Conservation (phyloP, 148 eudicot species). For the Vaccinium myrtillus region DNA sequence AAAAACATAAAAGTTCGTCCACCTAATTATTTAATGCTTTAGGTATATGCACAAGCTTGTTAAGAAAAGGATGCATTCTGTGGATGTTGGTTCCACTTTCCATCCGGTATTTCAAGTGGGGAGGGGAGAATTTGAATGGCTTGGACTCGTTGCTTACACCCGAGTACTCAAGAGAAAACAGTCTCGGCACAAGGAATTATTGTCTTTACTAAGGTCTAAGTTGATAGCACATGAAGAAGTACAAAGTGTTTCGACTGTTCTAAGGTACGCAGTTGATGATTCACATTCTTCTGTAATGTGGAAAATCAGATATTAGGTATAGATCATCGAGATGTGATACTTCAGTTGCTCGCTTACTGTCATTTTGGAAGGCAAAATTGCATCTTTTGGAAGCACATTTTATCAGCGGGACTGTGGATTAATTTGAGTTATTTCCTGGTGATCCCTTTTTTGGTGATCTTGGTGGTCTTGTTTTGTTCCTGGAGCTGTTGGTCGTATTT, state of each 20-base stretch:
- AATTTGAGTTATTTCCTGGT: not conserved
- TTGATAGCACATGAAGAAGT: slow-evolving; percentile 29
- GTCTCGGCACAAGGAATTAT: slow-evolving; percentile 47
- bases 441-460: not conserved
- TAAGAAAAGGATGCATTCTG: slow-evolving; percentile 51
- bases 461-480: not conserved
- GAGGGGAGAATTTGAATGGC: slow-evolving; percentile 61
- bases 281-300: slow-evolving; percentile 61
- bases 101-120: slow-evolving; percentile 41
- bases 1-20: not conserved
- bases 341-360: not conserved
- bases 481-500: not conserved
- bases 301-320: slow-evolving; percentile 66
- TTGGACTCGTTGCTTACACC: slow-evolving; percentile 73
- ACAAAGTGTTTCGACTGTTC: slow-evolving; percentile 27
- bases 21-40: slow-evolving; percentile 13
- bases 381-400: not conserved
- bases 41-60: slow-evolving; percentile 74
- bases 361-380: not conserved
- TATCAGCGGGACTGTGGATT: not conserved
- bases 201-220: slow-evolving; percentile 40
- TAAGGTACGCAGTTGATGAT: slow-evolving; percentile 68
- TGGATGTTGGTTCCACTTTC: slow-evolving; percentile 16
- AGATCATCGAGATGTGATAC: not conserved
- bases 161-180: slow-evolving; percentile 58